Percentiles rank a stretch among this genome's conserved stretches.
These are phyloP conservation scores for Tripidium arundinaceum DNA, from an alignment of 202 grass and related monocot genomes.

Conservation along the genomic window DNA sequence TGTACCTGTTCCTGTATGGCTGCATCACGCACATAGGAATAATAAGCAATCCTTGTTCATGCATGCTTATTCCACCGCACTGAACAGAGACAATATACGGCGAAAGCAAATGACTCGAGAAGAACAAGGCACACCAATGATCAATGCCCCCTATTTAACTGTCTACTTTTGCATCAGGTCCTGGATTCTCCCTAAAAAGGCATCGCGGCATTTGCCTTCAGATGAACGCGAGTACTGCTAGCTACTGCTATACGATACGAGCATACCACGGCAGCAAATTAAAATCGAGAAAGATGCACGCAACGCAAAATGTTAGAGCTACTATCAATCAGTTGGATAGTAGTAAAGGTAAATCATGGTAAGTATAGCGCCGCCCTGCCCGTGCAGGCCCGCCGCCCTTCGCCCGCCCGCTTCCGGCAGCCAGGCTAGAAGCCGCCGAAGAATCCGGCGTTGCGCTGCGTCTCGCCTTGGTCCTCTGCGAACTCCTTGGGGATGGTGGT, in stretches of 20 bases:
- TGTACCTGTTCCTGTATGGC: too few species aligned
- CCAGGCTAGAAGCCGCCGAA: background rate
- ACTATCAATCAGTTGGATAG: background rate
- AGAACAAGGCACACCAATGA: background rate
- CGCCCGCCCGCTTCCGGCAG: background rate
- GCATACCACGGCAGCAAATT: background rate
- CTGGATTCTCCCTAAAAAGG: slow-evolving; percentile 8
- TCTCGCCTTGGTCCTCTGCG: background rate
- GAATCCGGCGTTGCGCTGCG: background rate
- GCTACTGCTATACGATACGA: background rate
- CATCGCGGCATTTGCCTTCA: background rate
- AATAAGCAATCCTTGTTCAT: background rate
- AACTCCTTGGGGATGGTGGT: background rate
- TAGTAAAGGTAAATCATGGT: background rate
- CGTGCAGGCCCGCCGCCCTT: background rate
- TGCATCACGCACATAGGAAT: too few species aligned
- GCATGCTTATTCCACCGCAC: background rate
- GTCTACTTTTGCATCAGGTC: background rate
- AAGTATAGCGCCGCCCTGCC: background rate
- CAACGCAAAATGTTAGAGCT: background rate
- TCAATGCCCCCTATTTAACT: background rate
- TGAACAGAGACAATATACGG: background rate
- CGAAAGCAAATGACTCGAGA: background rate
- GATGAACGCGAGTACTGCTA: background rate
- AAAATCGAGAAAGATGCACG: background rate